Percentiles rank a stretch among this genome's conserved stretches.
phyloP scores from a whole-genome alignment of 1,284 basidiomycete species.

The Cryptococcus amylolentus region DNA sequence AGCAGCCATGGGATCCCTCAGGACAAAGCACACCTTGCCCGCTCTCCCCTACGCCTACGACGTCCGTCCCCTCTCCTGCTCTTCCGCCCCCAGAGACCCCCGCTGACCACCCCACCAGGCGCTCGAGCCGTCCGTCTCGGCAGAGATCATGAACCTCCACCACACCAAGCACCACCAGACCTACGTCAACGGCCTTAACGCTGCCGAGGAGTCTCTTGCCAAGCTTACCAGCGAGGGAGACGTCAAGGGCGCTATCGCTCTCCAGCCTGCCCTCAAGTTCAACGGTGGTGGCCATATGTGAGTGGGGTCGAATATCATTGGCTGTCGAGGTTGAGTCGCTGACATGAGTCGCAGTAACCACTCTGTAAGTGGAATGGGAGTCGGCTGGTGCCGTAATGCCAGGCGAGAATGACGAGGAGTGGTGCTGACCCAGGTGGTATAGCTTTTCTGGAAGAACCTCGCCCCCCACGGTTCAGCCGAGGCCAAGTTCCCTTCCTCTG shows the following conservation, averaged over 20 bases:
- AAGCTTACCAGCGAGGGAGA: slow-evolving; percentile 57
- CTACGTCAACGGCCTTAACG: slow-evolving; percentile 86
- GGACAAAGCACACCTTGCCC: slow-evolving; percentile 59
- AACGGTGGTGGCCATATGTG: slow-evolving; percentile 73
- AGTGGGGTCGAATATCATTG: slow-evolving; percentile 10
- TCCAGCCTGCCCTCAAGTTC: slow-evolving; percentile 83
- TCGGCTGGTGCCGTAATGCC: background rate
- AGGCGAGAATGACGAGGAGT: background rate
- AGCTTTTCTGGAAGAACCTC: slow-evolving; percentile 97
- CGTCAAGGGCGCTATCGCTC: slow-evolving; percentile 74
- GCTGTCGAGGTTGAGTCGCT: background rate
- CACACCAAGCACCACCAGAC: slow-evolving; percentile 95
- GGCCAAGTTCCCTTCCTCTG: slow-evolving; percentile 62
- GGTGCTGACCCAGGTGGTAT: slow-evolving; percentile 60
- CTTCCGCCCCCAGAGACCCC: background rate
- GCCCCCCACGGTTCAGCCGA: slow-evolving; percentile 60
- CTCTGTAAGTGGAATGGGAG: slow-evolving; percentile 31
- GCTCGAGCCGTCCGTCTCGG: slow-evolving; percentile 57
- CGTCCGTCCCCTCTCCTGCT: slow-evolving; percentile 52
- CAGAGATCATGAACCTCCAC: slow-evolving; percentile 86
- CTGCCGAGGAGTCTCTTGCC: slow-evolving; percentile 79
- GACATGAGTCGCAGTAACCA: slow-evolving; percentile 33
- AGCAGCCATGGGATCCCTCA: slow-evolving; percentile 12
- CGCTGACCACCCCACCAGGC: slow-evolving; percentile 32
- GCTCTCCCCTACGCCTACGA: slow-evolving; percentile 87